Evolutionary conservation across 1,284 basidiomycete species (phyloP), one percentile per base, ranked within the genome.

Genomic region (Puccinia coronata): DNA sequence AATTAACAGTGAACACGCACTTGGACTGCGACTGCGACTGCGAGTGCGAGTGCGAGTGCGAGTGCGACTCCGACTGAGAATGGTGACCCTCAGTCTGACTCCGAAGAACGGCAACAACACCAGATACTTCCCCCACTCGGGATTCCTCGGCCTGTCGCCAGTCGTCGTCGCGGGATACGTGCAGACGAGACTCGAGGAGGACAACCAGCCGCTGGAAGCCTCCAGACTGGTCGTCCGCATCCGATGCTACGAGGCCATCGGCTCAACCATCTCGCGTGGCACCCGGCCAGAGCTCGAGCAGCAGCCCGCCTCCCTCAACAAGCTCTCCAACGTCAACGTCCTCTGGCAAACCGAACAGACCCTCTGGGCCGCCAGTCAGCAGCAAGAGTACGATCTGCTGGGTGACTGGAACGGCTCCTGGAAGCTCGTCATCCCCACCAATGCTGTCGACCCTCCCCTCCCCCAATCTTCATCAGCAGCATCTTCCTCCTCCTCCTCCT

Each of bases 101-200:
- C 84, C 84, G 20, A 82, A 84, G 77, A 85, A 86, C 88, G 92
- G 91, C 84, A 84, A 84, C 76, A 92, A 92, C 86, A 88, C 90
- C 82, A 89, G 91, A 82, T 91, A 88, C 87, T 94, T 93, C 86
- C 92, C 93, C 81, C 88, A 90, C 88, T 87, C 88, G 80, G 93
- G 93, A 85, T 91, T 90, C 86, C 90, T 94, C 83, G 93, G 92
- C 83, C 89, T 94, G 85, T 92, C 92, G 53, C 91, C 92, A 83
- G 88, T 94, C 86, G 90, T 89, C 83, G 89, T 93, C 83, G 91
- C 92, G 86, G 93, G 93, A 86, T 90, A 91, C 84, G 90, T 94
- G 59, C 88, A 89, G 83, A 92, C 91, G 67, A 89, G 88, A 82
- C 87, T 92, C 82, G 92, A 93, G 84, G 89, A 90, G 53, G 92